Evolutionary conservation across 2,329 filamentous ascomycete genomes (phyloP), one percentile per base, ranked within the genome.

Genomic region (Aspergillus tanneri): DNA sequence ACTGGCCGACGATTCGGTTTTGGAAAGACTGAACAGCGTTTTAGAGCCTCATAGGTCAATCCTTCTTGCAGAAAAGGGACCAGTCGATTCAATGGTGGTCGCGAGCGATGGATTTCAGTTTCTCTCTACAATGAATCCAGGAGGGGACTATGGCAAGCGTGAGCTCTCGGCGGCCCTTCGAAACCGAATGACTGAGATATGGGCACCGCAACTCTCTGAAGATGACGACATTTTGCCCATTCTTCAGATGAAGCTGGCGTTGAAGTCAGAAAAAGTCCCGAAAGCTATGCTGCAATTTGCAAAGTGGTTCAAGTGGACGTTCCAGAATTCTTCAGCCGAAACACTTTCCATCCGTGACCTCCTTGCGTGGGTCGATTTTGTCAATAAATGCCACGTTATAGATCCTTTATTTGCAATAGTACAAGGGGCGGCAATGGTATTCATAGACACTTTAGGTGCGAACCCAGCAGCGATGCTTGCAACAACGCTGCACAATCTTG

Each of bases 141-240:
- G 95, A 42, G 93, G 95, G 37, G 93, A 99, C 65, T 99, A 97
- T 67, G 93, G 93, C 56, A 99, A 99, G 73, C 90, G 92, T 59
- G 93, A 99, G 68, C 79, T 99, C 10, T 99, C 93, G 1, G 93
- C 93, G 3, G 95, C 93, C 11, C 75, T 99, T 50, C 82, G 93
- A 37, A 99, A 99, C 66, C 88, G 93, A 51, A 96, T 99, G 67
- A 99, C 93, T 0, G 93, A 99, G 70, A 96, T 99, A 7, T 99
- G 93, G 93, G 93, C 97, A 0, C 90, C 93, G 1, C 82, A 91
- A 1, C 74, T 97, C 49, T 90, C 90, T 1, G 88, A 92, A 50
- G 81, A 83, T 43, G 85, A 90, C 23, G 95, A 99, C 64, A 85
- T 97, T 25, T 72, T 90, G 16, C 87, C 95, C 35, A 99, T 99